phyloP scores from a whole-genome alignment of 2,329 filamentous ascomycete genomes.

The Aspergillus proliferans region DNA sequence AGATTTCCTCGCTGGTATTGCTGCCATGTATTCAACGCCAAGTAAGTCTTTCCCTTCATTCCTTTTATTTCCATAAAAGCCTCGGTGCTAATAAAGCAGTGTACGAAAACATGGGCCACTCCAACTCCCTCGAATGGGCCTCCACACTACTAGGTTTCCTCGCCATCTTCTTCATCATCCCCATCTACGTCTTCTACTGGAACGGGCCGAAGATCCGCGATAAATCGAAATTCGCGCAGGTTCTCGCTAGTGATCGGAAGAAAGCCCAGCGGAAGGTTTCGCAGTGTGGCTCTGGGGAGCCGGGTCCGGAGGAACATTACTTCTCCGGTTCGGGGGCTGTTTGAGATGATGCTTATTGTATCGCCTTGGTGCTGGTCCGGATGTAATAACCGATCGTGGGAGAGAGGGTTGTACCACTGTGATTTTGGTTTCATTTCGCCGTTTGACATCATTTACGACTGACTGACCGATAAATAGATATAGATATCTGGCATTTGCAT shows the following conservation, averaged over 20 bases:
- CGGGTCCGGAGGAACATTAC: constrained; percentile 19
- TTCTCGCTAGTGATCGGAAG: constrained; percentile 43
- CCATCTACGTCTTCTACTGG: constrained; percentile 62
- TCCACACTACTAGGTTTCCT: constrained; percentile 57
- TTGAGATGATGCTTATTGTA: too few relatives aligned
- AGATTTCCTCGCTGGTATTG: constrained; percentile 57
- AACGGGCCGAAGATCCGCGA: constrained; percentile 54
- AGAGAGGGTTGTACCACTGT: too few relatives aligned
- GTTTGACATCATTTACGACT: too few relatives aligned
- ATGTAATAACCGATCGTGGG: too few relatives aligned
- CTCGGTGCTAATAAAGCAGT: constrained; percentile 20
- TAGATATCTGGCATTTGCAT: too few relatives aligned
- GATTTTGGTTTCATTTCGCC: too few relatives aligned
- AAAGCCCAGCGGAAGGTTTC: constrained; percentile 17
- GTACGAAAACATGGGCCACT: constrained; percentile 45
- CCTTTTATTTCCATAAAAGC: neutral
- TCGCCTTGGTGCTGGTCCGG: too few relatives aligned
- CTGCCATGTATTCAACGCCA: constrained; percentile 54
- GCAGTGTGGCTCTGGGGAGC: constrained; percentile 20
- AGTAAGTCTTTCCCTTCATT: constrained; percentile 22
- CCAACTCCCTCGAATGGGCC: constrained; percentile 50
- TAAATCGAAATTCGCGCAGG: constrained; percentile 58
- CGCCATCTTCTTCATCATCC: constrained; percentile 54
- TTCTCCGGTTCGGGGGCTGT: neutral
- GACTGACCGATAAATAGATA: too few relatives aligned